phyloP scores from a whole-genome alignment of 768 basidiomycete species.

The Pulveroboletus frians region DNA sequence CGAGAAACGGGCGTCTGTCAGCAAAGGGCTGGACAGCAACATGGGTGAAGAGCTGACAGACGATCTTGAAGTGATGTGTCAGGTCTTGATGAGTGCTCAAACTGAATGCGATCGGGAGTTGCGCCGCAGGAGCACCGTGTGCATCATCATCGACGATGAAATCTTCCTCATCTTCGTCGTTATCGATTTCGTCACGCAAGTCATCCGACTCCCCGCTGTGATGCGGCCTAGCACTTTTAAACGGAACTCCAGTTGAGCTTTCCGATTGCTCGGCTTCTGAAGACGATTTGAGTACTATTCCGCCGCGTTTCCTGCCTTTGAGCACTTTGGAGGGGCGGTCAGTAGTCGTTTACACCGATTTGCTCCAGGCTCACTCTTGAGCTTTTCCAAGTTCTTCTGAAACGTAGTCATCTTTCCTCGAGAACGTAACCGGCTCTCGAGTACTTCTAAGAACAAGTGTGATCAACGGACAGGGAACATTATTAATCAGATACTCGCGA shows the following conservation, averaged over 20 bases:
- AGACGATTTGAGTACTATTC: conserved; percentile 27
- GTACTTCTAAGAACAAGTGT: conserved; percentile 42
- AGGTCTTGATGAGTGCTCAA: conserved; percentile 74
- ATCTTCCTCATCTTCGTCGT: conserved; percentile 27
- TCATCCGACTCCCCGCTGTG: conserved; percentile 33
- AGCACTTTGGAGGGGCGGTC: conserved; percentile 5
- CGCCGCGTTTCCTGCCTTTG: conserved; percentile 43
- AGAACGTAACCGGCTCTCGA: conserved; percentile 57
- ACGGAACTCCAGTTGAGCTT: conserved; percentile 28
- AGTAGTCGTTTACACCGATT: not conserved
- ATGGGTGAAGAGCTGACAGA: conserved; percentile 85
- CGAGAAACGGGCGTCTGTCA: conserved; percentile 53
- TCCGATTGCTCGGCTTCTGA: conserved; percentile 32
- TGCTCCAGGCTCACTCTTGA: conserved; percentile 46
- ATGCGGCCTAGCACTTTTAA: conserved; percentile 45
- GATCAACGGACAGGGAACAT: not conserved
- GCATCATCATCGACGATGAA: conserved; percentile 67
- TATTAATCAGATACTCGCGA: conserved; percentile 36
- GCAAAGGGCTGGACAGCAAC: conserved; percentile 56
- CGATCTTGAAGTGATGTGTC: conserved; percentile 76
- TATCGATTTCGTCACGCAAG: conserved; percentile 30
- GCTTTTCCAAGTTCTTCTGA: conserved; percentile 58
- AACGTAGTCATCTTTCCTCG: conserved; percentile 56
- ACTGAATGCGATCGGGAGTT: conserved; percentile 75
- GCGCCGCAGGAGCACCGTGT: conserved; percentile 31